phyloP scores from a whole-genome alignment of 1,284 basidiomycete species.

The Malassezia nana region DNA sequence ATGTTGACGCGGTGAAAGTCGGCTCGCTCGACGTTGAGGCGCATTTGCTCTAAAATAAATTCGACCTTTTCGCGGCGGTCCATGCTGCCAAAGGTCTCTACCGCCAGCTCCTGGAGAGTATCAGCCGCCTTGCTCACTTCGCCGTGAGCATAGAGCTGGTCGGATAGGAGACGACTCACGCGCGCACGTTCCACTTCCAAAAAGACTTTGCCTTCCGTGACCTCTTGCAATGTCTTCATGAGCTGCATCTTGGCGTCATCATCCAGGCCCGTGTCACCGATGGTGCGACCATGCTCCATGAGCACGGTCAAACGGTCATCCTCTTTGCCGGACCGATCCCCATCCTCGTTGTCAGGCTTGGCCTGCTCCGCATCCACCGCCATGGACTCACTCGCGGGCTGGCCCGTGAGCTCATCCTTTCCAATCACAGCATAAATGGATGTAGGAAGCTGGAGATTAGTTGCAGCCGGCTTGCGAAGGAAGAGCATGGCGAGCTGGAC shows the following conservation, averaged over 20 bases:
- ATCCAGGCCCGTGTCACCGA: slow-evolving; percentile 31
- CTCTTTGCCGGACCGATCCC: slow-evolving; percentile 34
- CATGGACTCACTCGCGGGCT: slow-evolving; percentile 16
- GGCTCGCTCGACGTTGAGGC: slow-evolving; percentile 64
- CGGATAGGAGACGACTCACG: slow-evolving; percentile 51
- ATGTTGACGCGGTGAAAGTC: slow-evolving; percentile 87
- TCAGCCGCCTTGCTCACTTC: slow-evolving; percentile 42
- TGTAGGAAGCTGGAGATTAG: slow-evolving; percentile 15
- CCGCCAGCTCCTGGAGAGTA: slow-evolving; percentile 76
- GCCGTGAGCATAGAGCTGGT: slow-evolving; percentile 33
- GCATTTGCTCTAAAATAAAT: slow-evolving; percentile 97
- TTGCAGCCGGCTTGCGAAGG: slow-evolving; percentile 25
- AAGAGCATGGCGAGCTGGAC: slow-evolving; percentile 53
- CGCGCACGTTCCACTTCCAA: slow-evolving; percentile 92
- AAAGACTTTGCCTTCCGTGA: slow-evolving; percentile 98
- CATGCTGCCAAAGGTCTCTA: slow-evolving; percentile 98
- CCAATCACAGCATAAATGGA: slow-evolving; percentile 14
- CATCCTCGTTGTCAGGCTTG: slow-evolving; percentile 15
- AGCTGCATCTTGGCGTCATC: slow-evolving; percentile 28
- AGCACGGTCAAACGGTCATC: slow-evolving; percentile 31
- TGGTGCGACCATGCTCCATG: slow-evolving; percentile 29
- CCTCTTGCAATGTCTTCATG: slow-evolving; percentile 68
- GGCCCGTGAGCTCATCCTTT: slow-evolving; percentile 18
- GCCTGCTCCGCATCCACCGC: slow-evolving; percentile 20
- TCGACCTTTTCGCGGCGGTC: slow-evolving; percentile 94